phyloP scores from a whole-genome alignment of 148 eudicot species.

The Tetragonia tetragonoides region DNA sequence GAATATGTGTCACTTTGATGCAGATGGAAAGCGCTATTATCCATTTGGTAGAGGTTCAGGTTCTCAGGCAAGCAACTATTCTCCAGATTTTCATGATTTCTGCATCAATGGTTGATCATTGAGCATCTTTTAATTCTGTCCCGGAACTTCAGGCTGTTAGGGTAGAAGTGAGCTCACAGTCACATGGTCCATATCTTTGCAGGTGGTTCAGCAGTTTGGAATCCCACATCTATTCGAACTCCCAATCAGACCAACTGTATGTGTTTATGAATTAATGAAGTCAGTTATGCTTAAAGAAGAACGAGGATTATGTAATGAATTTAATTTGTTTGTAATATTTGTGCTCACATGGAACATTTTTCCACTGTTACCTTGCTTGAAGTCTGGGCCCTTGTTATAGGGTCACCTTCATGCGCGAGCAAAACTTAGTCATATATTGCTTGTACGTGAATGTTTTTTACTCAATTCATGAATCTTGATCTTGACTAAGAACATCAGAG shows the following conservation, averaged over 20 bases:
- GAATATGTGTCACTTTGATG: slow-evolving; percentile 99
- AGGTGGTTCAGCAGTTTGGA: slow-evolving; percentile 98
- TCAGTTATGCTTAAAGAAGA: not conserved
- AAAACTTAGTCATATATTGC: too few species aligned
- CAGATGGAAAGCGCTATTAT: slow-evolving; percentile 96
- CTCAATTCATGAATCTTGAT: not conserved
- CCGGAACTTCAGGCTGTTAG: not conserved
- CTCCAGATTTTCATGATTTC: slow-evolving; percentile 27
- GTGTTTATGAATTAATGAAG: slow-evolving; percentile 24
- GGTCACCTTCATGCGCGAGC: too few species aligned
- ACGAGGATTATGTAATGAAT: not conserved
- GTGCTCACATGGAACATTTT: too few species aligned
- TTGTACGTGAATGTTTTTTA: not conserved
- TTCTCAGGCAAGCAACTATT: slow-evolving; percentile 70
- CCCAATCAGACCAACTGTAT: slow-evolving; percentile 89
- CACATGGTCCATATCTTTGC: slow-evolving; percentile 23
- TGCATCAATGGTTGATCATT: slow-evolving; percentile 29
- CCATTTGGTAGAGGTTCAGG: slow-evolving; percentile 99
- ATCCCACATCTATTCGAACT: slow-evolving; percentile 95
- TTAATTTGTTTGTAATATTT: too few species aligned
- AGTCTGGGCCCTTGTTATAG: too few species aligned
- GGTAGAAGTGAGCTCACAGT: slow-evolving; percentile 11
- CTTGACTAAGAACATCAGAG: not conserved
- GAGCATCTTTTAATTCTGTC: slow-evolving; percentile 19
- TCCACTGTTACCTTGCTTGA: too few species aligned